Conservation (phyloP, 2,329 filamentous ascomycete species). For the Sporothrix protearum region DNA sequence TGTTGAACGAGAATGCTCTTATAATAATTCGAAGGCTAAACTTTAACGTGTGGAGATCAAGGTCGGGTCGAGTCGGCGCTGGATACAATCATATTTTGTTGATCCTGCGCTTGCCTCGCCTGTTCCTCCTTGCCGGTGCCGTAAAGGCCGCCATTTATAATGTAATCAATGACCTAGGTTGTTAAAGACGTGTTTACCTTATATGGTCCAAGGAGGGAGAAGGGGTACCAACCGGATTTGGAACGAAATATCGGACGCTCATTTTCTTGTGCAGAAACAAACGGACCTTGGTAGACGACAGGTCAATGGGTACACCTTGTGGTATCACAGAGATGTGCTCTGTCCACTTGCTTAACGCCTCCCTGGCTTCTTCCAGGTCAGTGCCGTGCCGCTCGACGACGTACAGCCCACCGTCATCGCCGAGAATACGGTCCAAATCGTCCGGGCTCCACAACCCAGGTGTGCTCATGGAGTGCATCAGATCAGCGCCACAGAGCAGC, state of each 20-base stretch:
- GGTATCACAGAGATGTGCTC: slow-evolving; percentile 85
- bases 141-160: slow-evolving; percentile 25
- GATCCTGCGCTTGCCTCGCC: slow-evolving; percentile 11
- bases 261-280: slow-evolving; percentile 74
- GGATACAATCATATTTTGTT: not conserved
- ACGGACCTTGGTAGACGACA: slow-evolving; percentile 75
- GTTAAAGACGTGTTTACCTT: not conserved
- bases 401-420: slow-evolving; percentile 75
- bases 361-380: slow-evolving; percentile 77
- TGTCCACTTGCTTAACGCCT: slow-evolving; percentile 75
- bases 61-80: not conserved
- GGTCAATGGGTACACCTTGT: slow-evolving; percentile 82
- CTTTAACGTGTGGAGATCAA: not conserved
- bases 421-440: slow-evolving; percentile 84
- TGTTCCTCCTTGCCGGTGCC: slow-evolving; percentile 24
- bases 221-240: slow-evolving; percentile 24
- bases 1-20: not conserved
- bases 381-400: slow-evolving; percentile 86
- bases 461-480: slow-evolving; percentile 73
- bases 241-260: slow-evolving; percentile 67
- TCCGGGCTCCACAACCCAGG: slow-evolving; percentile 76
- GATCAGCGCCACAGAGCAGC: slow-evolving; percentile 71
- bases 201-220: not conserved
- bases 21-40: not conserved
- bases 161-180: slow-evolving; percentile 27